Base-by-base conservation (phyloP, 202 grass and related monocot genomes). In the Carex arenaria region DNA sequence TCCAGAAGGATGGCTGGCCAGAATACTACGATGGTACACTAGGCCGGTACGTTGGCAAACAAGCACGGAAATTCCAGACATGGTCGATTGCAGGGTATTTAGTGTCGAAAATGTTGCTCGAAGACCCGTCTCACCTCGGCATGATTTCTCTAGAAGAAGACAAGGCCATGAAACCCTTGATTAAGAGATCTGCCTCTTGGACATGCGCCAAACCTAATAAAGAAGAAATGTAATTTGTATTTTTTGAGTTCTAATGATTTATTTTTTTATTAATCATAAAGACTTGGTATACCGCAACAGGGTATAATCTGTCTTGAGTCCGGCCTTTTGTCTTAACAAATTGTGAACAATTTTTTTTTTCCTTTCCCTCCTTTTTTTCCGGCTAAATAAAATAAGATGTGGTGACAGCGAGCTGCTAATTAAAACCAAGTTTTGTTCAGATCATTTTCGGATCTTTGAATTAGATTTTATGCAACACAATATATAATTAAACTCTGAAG, bases 61-160 rank as follows among this genome's bases (percentile, higher is more conserved):
- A 90, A 57, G 88, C 85, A n/a, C 83, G 82, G 19, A 90, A 90
- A 73, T 87, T 85, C 8, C 88, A 90, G 76, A 90, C 88, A 61
- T 90, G 88, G 88, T 90, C 85, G 1, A 90, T 90, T 32, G 88
- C 88, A 20, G 88, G 82, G 18, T 87, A 90, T 40, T 64, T 90
- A 73, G 88, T 90, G 34, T 80, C 88, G 0, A 90, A 90, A 73
- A 90, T 90, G 88, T 54, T 87, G 88, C n/a, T 90, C 1, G 88
- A 90, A 53, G 88, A 90, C 67, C 88, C 85, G 18, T 87, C 82
- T 7, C 76, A 90, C 67, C 61, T 87, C 2, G 85, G 89, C 40
- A 90, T 90, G 89, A 87, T 87, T 22, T 87, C 85, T 31, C 82
- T 90, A 4, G 89, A 82, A 69, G 89, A 90, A 80, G 89, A 90